phyloP scores from a whole-genome alignment of 208 protist genomes.

The Herpetomonas tarakana region DNA sequence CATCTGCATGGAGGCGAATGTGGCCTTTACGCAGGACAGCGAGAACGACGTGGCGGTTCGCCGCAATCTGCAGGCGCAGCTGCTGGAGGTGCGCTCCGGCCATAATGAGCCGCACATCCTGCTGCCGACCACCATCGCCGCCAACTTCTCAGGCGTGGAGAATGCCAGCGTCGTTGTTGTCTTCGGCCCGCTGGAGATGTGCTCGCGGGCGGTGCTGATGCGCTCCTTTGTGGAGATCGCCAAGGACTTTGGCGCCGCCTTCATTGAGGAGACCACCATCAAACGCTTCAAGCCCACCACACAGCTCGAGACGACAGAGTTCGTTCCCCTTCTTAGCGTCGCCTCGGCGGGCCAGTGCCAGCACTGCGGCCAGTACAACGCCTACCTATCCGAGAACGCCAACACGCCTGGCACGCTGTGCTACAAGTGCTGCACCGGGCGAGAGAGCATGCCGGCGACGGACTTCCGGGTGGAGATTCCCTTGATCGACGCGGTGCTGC shows the following conservation, averaged over 20 bases:
- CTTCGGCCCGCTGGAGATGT: conserved; percentile 56
- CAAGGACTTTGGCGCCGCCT: conserved; percentile 65
- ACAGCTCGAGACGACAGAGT: conserved; percentile 45
- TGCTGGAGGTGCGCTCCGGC: conserved; percentile 53
- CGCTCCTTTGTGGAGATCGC: conserved; percentile 61
- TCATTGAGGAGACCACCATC: conserved; percentile 50
- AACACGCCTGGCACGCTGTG: conserved; percentile 51
- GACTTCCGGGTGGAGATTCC: conserved; percentile 64
- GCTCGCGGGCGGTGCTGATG: conserved; percentile 52
- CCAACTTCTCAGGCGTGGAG: conserved; percentile 58
- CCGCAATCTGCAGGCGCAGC: conserved; percentile 35
- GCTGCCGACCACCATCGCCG: conserved; percentile 50
- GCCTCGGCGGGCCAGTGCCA: conserved; percentile 48
- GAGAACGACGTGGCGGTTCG: conserved; percentile 39
- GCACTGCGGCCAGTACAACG: conserved; percentile 38
- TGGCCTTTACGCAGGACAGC: conserved; percentile 38
- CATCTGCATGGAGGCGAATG: conserved; percentile 34
- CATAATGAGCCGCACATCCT: conserved; percentile 57
- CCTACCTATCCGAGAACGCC: conserved; percentile 28
- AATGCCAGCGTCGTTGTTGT: conserved; percentile 47
- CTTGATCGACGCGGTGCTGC: conserved; percentile 54
- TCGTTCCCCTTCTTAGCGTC: conserved; percentile 40
- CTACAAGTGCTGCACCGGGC: conserved; percentile 82
- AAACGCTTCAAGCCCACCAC: conserved; percentile 43
- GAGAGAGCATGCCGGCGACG: conserved; percentile 42